These are phyloP conservation scores for Fraxinus ornus DNA, from an alignment of 305 asterid species.

Conservation along the genomic window DNA sequence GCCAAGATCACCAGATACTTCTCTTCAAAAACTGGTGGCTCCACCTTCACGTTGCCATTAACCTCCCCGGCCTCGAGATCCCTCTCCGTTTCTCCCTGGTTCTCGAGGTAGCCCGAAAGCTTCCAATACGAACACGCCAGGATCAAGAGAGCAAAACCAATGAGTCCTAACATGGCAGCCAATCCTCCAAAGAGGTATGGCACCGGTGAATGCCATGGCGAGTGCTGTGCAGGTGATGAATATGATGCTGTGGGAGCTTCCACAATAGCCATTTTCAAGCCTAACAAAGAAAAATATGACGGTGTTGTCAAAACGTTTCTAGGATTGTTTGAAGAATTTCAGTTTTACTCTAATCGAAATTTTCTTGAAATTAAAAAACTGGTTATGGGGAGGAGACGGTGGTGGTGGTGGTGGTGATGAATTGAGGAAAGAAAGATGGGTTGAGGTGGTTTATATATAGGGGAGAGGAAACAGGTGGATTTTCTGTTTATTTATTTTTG, in stretches of 20 bases:
- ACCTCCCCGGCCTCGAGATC: constrained; percentile 60
- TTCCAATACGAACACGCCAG: constrained; percentile 88
- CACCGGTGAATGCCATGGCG: constrained; percentile 94
- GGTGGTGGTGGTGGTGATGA: constrained; percentile 16
- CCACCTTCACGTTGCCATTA: constrained; percentile 27
- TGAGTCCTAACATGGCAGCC: constrained; percentile 88
- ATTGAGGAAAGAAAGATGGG: constrained; percentile 23
- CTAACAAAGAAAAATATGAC: neutral
- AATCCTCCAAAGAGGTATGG: constrained; percentile 90
- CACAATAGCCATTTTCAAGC: constrained; percentile 29
- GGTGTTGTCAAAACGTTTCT: neutral
- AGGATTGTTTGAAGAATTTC: neutral
- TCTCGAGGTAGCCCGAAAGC: constrained; percentile 52
- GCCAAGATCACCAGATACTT: constrained; percentile 82
- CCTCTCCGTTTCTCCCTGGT: constrained; percentile 36
- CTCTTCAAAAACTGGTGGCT: constrained; percentile 57
- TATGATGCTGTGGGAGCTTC: constrained; percentile 31
- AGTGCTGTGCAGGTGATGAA: constrained; percentile 30
- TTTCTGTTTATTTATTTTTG: constrained; percentile 17
- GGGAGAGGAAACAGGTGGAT: constrained; percentile 32
- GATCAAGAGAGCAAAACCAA: constrained; percentile 77
- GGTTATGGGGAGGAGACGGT: neutral
- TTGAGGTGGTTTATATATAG: constrained; percentile 47
- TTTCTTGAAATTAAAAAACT: neutral
- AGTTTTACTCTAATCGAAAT: neutral